phyloP scores from a whole-genome alignment of 345 rosid genomes.

The Clausena lansium region DNA sequence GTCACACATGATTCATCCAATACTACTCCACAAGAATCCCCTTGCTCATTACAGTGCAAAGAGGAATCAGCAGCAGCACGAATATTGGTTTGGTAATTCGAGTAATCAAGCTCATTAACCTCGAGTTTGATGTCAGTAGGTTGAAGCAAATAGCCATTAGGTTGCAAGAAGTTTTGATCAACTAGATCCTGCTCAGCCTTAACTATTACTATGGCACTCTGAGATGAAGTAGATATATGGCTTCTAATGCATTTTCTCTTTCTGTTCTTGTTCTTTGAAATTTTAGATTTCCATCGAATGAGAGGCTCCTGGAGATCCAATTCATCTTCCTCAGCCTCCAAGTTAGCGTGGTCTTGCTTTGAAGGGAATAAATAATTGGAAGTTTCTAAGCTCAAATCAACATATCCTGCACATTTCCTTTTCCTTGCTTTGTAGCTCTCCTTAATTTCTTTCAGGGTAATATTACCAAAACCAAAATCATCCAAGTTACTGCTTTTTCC shows the following conservation, averaged over 20 bases:
- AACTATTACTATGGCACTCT: constrained; percentile 11
- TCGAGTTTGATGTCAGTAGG: constrained; percentile 38
- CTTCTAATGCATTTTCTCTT: constrained; percentile 32
- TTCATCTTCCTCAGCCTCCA: constrained; percentile 32
- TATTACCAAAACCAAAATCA: constrained; percentile 25
- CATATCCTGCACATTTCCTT: constrained; percentile 35
- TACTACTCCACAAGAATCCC: constrained; percentile 13
- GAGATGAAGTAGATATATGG: constrained; percentile 14
- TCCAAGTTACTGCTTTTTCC: constrained; percentile 22
- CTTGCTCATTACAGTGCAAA: constrained; percentile 19
- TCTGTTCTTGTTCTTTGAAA: constrained; percentile 36
- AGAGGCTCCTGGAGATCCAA: constrained; percentile 55
- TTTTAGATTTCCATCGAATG: constrained; percentile 40
- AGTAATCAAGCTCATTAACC: constrained; percentile 32
- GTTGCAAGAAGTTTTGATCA: constrained; percentile 17
- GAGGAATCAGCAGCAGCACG: constrained; percentile 19
- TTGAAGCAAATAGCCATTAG: constrained; percentile 15
- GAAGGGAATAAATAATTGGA: constrained; percentile 14
- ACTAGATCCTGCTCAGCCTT: constrained; percentile 13
- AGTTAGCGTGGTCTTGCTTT: constrained; percentile 22
- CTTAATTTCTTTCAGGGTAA: constrained; percentile 57
- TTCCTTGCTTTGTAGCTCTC: constrained; percentile 54
- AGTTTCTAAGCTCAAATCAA: constrained; percentile 14
- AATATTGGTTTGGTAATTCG: constrained; percentile 27
- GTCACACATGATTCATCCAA: constrained; percentile 20